These are phyloP conservation scores for Nitzschia putrida DNA, from an alignment of 108 stramenopile species.

Conservation along the genomic window DNA sequence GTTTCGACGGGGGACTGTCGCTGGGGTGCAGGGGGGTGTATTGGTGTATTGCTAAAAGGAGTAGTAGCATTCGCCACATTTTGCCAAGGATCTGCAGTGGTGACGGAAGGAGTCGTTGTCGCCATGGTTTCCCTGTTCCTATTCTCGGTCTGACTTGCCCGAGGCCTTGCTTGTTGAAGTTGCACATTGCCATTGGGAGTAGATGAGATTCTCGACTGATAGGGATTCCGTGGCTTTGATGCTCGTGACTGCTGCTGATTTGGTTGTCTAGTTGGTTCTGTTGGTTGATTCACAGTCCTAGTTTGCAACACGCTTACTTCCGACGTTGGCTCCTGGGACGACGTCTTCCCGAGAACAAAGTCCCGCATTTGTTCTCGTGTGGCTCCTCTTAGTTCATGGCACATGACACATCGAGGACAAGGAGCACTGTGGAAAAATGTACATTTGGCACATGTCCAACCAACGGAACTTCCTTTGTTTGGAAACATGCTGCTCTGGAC, in stretches of 20 bases:
- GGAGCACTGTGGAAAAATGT: conserved; percentile 62
- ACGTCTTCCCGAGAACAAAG: conserved; percentile 46
- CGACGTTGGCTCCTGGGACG: not conserved
- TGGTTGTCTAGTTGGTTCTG: not conserved
- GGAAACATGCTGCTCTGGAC: too few species aligned
- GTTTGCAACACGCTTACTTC: not conserved
- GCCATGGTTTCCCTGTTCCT: not conserved
- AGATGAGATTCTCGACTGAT: not conserved
- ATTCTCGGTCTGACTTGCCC: not conserved
- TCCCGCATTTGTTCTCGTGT: conserved; percentile 57
- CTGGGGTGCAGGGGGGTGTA: not conserved
- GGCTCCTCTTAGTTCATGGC: conserved; percentile 53
- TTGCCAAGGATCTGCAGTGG: conserved; percentile 8
- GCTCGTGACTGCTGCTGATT: not conserved
- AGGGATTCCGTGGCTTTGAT: not conserved
- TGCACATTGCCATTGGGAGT: not conserved
- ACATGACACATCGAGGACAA: conserved; percentile 76
- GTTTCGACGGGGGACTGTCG: not conserved
- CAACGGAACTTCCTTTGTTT: not conserved
- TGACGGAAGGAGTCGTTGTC: conserved; percentile 6
- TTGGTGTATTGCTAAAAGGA: not conserved
- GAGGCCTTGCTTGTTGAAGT: not conserved
- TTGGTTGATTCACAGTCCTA: not conserved
- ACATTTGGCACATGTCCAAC: conserved; percentile 39
- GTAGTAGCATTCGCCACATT: not conserved